Evolutionary conservation across 2,329 filamentous ascomycete genomes (phyloP).

Genomic region (Ophiostoma sp.): DNA sequence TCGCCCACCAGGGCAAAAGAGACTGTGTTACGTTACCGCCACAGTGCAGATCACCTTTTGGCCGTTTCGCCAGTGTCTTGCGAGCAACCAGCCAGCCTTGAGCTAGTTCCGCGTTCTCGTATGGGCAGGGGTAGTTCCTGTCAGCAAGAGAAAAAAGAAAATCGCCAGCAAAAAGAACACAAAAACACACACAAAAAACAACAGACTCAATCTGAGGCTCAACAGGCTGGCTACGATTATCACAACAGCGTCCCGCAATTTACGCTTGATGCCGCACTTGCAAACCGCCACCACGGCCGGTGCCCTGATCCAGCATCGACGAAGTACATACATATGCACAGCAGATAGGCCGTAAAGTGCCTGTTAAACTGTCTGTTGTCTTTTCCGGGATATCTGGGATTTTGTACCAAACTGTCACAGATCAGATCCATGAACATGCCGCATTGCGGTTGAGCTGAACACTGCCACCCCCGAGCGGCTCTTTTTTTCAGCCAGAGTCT

Average conservation of each 20-base stretch:
- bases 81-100: conserved; percentile 13
- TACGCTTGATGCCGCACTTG: neutral
- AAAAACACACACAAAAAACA: neutral
- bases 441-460: neutral
- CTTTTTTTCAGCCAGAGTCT: neutral
- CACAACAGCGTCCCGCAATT: neutral
- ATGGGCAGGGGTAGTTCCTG: neutral
- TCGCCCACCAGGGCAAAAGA: neutral
- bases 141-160: conserved; percentile 1
- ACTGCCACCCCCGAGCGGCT: neutral
- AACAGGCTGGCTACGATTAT: neutral
- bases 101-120: neutral
- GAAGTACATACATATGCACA: too few species aligned
- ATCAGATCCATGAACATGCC: neutral
- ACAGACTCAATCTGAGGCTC: neutral
- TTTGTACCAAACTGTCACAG: neutral
- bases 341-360: neutral
- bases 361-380: conserved; percentile 10
- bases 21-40: conserved; percentile 19
- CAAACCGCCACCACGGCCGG: neutral
- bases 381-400: conserved; percentile 9
- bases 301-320: neutral
- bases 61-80: conserved; percentile 20
- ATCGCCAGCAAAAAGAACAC: neutral
- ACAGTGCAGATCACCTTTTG: conserved; percentile 13